A percentile compares a stretch with the other conserved stretches of the same genome.
Conservation (phyloP, 768 basidiomycete genomes). For the Peribolospora baueri region DNA sequence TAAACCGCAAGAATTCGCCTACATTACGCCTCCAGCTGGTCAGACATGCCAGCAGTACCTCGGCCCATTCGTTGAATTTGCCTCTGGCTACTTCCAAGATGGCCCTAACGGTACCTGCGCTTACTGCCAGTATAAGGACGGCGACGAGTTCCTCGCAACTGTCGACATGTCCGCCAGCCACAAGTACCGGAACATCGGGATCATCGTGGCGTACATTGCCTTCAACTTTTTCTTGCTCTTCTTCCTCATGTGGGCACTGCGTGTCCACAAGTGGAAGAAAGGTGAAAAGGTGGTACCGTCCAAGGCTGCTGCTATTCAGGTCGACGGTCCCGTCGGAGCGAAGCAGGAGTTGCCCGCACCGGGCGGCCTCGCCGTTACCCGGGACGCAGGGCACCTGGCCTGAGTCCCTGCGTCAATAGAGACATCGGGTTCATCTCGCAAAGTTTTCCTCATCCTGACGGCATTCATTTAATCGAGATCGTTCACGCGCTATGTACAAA, state of each 20-base stretch:
- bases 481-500: no score
- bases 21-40: constrained; percentile 11
- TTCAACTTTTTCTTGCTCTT: constrained; percentile 9
- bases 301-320: no score
- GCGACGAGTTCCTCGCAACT: constrained; percentile 10
- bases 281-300: no score
- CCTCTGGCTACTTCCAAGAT: constrained; percentile 8
- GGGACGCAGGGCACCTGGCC: no score
- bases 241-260: background rate
- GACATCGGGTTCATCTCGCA: no score
- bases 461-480: no score
- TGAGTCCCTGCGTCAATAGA: no score
- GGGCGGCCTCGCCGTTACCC: no score
- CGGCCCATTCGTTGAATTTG: constrained; percentile 1
- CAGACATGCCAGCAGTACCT: constrained; percentile 10
- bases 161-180: constrained; percentile 7
- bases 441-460: no score
- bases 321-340: no score
- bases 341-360: no score
- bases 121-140: constrained; percentile 4
- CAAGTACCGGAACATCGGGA: constrained; percentile 9
- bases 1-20: constrained; percentile 4
- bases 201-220: constrained; percentile 5
- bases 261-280: no score
- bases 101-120: constrained; percentile 6